Base-by-base conservation (phyloP, 2,329 filamentous ascomycete genomes). In the Penicillium sp. region DNA sequence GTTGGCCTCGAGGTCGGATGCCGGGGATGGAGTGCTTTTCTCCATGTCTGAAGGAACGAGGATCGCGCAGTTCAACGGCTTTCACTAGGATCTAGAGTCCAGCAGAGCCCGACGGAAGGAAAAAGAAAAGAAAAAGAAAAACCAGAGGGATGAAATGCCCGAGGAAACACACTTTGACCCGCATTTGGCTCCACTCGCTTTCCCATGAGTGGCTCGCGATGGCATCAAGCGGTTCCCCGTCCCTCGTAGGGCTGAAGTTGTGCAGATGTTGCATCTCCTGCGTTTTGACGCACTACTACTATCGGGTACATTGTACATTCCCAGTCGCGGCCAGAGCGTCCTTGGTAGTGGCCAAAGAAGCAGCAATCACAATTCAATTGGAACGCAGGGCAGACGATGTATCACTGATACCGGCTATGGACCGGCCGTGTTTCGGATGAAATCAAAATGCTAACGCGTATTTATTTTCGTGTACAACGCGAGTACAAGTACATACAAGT, bases 1-100 rank as follows among this genome's bases (percentile, higher is more conserved):
- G 2, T 54, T 55, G 25, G 59, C 54, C 46, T 63, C 60, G 41
- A 62, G 52, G 40, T 63, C 59, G 25, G 55, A 45, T 9, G 50
- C 40, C 15, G 56, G 49, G 10, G 49, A 24, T 18, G 47, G 47
- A 7, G 52, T 15, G 42, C 44, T 4, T 40, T 61, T 61, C 46
- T 58, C 57, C 60, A 61, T 62, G 12, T 40, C 12, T 40, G 23
- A 9, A 3, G 9, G 32, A 9, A 20, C 32, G 38, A 24, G n/a
- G 23, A 12, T 25, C n/a, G 38, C 38, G 23, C 23, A 15, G 38
- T 7, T 23, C 35, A 24, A 18, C 31, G 15, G 31, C 20, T 23
- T 23, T 2, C 20, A 32, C 4, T 7, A 32, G 13, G 6, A 4
- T 20, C 33, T 18, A 20, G 33, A 37, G 32, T 15, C 28, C 28